These are phyloP conservation scores for Holtermanniella nyarrowii DNA, from an alignment of 768 basidiomycete species.

Conservation along the genomic window DNA sequence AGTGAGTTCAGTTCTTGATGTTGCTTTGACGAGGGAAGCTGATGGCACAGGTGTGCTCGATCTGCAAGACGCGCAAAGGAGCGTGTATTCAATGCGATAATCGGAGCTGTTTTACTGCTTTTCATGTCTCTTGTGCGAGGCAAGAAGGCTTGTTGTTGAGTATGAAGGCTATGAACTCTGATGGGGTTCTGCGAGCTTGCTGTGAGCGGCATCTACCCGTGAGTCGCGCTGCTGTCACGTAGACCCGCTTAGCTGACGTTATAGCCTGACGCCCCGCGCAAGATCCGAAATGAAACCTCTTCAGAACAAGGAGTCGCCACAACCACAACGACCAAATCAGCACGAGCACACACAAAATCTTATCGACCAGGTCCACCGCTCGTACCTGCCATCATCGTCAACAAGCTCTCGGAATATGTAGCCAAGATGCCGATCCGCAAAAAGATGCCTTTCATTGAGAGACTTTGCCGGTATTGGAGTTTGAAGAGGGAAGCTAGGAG, in stretches of 20 bases:
- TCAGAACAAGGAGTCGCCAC: not conserved
- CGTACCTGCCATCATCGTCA: conserved; percentile 74
- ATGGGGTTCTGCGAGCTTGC: conserved; percentile 54
- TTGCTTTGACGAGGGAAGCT: not conserved
- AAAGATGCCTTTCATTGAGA: conserved; percentile 62
- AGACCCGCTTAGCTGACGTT: too few species aligned
- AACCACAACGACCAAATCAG: conserved; percentile 54
- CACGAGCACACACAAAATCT: conserved; percentile 80
- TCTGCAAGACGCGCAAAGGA: conserved; percentile 56
- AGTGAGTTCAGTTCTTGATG: conserved; percentile 46
- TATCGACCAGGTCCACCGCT: conserved; percentile 89
- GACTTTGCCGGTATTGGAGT: conserved; percentile 90
- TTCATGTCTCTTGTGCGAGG: conserved; percentile 88
- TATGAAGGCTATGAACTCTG: conserved; percentile 35
- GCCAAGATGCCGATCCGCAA: conserved; percentile 59
- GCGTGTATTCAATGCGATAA: conserved; percentile 96
- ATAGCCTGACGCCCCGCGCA: conserved; percentile 37
- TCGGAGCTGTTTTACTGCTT: conserved; percentile 78
- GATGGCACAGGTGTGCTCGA: conserved; percentile 50
- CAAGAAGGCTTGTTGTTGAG: conserved; percentile 61
- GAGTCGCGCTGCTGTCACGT: conserved; percentile 30
- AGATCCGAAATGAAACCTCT: not conserved
- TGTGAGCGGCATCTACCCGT: conserved; percentile 91
- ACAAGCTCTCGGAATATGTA: conserved; percentile 66
- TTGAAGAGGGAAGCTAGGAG: conserved; percentile 85